Evolutionary conservation across 176 grass and related monocot genomes (phyloP).

Genomic region (Zizania latifolia): DNA sequence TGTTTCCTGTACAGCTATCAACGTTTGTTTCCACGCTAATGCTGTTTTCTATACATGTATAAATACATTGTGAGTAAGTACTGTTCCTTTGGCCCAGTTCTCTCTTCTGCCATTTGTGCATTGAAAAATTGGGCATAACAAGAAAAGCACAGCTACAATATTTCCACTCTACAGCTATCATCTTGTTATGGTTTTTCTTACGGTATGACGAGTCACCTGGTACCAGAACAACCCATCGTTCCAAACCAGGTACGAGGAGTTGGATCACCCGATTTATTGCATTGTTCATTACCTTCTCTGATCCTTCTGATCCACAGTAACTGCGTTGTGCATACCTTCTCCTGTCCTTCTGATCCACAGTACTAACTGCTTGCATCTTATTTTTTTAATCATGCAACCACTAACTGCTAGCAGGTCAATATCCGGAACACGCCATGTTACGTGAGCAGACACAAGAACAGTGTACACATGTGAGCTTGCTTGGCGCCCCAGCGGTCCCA

Average conservation of each 20-base stretch:
- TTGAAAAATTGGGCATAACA: neutral
- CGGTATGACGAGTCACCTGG: neutral
- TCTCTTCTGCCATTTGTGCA: neutral
- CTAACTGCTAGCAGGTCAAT: neutral
- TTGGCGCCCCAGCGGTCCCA: neutral
- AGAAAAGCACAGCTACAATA: neutral
- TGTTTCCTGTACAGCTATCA: slow-evolving; percentile 24
- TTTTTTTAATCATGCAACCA: neutral
- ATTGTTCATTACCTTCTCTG: neutral
- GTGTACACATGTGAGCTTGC: slow-evolving; percentile 35
- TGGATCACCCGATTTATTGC: neutral
- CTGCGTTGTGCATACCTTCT: neutral
- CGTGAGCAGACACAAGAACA: slow-evolving; percentile 23
- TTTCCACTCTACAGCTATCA: neutral
- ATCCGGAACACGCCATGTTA: slow-evolving; percentile 29
- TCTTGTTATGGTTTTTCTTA: neutral
- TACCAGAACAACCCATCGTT: neutral
- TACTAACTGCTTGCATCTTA: neutral
- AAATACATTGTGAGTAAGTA: neutral
- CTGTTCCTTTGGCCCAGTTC: neutral
- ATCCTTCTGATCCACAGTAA: neutral
- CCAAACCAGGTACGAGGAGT: neutral
- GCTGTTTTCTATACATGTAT: slow-evolving; percentile 27
- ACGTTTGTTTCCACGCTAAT: neutral
- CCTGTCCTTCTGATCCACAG: neutral